Evolutionary conservation across 139 green algal species (phyloP), one percentile per base, ranked within the genome.

Genomic region (Mesotaenium endlicherianum): DNA sequence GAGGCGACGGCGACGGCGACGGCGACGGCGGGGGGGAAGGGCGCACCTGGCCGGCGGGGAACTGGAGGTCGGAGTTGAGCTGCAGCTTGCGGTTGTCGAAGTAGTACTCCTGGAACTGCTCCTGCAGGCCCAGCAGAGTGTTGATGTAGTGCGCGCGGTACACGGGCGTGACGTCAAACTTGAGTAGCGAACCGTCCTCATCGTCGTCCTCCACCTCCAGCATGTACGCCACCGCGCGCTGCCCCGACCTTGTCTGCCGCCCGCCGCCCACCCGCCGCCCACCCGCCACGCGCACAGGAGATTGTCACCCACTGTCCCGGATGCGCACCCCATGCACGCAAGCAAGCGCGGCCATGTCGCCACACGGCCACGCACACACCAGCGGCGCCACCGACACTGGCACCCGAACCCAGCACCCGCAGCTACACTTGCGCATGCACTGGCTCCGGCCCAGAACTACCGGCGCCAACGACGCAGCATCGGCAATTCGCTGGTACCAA

Each of bases 71-170:
- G 2, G 83, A 57, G 5, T 82, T 81, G 20, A 88, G 76, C 76
- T 88, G 83, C 75, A 88, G 53, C 76, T 76, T 87, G 34, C 83
- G 36, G 64, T 88, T 88, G 17, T 87, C 45, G 6, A 41, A 83
- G 76, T 88, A 88, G 55, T 75, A 86, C 17, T 83, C 45, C 6
- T 55, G 59, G 67, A 88, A 88, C 34, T 81, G 43, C n/a, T 83
- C 83, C 41, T 67, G 42, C 26, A 81, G 42, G 31, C 77, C 57
- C 3, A 88, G 64, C 5, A 78, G 75, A 34, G 59, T 60, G 77
- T 88, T 31, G 76, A 88, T 72, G 76, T 88, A 75, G 40, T 81
- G 58, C 38, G 76, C 75, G 34, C 83, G 75, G 76, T 83, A 86
- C 20, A 88, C 58, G 30, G 83, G 47, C 43, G 83, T 75, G 3